phyloP scores from a whole-genome alignment of 2,329 filamentous ascomycete species.

The Metarhizium album region DNA sequence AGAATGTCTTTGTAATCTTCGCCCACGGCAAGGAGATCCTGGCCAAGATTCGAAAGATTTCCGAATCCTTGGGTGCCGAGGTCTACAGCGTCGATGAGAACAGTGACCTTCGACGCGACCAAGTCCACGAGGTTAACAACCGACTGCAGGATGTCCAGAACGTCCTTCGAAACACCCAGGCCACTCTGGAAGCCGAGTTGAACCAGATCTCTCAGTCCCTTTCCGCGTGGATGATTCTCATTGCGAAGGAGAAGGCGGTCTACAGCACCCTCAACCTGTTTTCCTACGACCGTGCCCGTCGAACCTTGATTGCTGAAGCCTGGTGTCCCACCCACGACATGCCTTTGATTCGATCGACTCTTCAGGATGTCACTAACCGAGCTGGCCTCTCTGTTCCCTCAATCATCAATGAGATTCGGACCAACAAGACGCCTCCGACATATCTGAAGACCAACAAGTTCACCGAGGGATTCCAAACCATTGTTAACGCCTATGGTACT shows the following conservation, averaged over 20 bases:
- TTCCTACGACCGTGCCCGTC: slow-evolving; percentile 89
- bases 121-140: slow-evolving; percentile 95
- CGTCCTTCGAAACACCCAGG: slow-evolving; percentile 89
- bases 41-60: slow-evolving; percentile 98
- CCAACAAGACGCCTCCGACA: slow-evolving; percentile 93
- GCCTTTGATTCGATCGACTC: slow-evolving; percentile 77
- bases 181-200: slow-evolving; percentile 84
- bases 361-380: slow-evolving; percentile 93
- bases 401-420: slow-evolving; percentile 95
- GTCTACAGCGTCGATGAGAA: slow-evolving; percentile 98
- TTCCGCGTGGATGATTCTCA: slow-evolving; percentile 92
- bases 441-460: slow-evolving; percentile 99
- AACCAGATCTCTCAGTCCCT: slow-evolving; percentile 87
- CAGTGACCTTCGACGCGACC: slow-evolving; percentile 85
- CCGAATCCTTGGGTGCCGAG: slow-evolving; percentile 90
- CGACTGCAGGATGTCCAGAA: slow-evolving; percentile 83
- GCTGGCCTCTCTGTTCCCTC: slow-evolving; percentile 95
- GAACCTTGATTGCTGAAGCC: slow-evolving; percentile 93
- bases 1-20: slow-evolving; percentile 99
- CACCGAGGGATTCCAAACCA: slow-evolving; percentile 95
- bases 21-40: slow-evolving; percentile 97
- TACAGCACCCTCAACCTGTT: slow-evolving; percentile 94
- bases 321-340: slow-evolving; percentile 94
- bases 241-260: slow-evolving; percentile 97
- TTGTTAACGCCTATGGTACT: slow-evolving; percentile 96